These are phyloP conservation scores for Closterium sp. DNA, from an alignment of 139 green algal species.

Conservation along the genomic window DNA sequence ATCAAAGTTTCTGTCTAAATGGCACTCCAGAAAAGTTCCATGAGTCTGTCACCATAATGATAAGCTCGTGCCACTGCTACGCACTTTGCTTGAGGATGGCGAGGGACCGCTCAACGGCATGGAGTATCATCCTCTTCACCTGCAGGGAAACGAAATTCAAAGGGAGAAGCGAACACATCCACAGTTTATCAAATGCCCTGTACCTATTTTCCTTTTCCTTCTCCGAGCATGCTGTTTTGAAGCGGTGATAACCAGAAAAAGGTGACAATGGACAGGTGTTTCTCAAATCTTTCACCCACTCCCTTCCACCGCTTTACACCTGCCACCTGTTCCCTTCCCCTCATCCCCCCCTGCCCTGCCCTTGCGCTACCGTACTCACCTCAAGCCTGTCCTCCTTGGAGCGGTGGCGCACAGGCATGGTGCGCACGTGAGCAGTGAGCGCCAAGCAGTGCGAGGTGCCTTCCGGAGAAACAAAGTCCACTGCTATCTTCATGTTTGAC, in stretches of 20 bases:
- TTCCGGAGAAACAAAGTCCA: constrained; percentile 85
- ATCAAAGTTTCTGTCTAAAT: no score
- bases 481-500: constrained; percentile 68
- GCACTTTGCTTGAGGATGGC: background rate
- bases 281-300: no score
- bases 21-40: no score
- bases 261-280: no score
- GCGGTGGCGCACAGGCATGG: constrained; percentile 32
- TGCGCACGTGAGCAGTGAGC: constrained; percentile 25
- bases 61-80: no score
- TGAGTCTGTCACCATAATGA: no score
- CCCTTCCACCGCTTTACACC: background rate
- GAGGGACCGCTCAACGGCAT: background rate
- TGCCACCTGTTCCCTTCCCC: background rate
- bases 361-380: constrained; percentile 8
- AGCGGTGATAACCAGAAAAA: no score
- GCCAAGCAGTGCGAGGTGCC: constrained; percentile 30
- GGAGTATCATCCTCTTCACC: background rate
- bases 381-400: constrained; percentile 56
- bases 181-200: no score
- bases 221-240: no score
- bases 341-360: background rate
- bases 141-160: background rate
- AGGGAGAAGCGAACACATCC: background rate
- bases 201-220: no score